A percentile compares a stretch with the other conserved stretches of the same genome.
Evolutionary conservation across 1,139 yeast species (phyloP).

Genomic region (Taphrina confusa): DNA sequence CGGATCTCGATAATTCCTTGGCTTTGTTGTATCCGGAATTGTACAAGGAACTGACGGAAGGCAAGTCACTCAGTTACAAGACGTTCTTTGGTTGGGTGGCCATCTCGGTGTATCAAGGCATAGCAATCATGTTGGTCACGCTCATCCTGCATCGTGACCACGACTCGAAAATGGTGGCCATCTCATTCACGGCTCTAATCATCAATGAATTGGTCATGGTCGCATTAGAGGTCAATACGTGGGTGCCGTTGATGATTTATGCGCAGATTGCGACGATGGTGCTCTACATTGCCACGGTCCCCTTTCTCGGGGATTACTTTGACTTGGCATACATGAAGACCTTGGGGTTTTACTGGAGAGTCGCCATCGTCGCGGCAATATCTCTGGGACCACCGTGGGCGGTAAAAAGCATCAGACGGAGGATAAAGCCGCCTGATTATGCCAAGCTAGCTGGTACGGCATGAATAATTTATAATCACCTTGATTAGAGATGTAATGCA

Average conservation of each 20-base stretch:
- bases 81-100: constrained; percentile 92
- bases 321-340: constrained; percentile 65
- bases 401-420: constrained; percentile 69
- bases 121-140: constrained; percentile 31
- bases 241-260: constrained; percentile 67
- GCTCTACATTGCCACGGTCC: constrained; percentile 71
- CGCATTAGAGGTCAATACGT: constrained; percentile 82
- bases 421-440: constrained; percentile 87
- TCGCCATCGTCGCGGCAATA: constrained; percentile 61
- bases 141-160: constrained; percentile 38
- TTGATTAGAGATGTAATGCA: too few species aligned
- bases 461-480: background rate
- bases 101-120: constrained; percentile 85
- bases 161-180: constrained; percentile 69
- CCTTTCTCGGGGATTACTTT: constrained; percentile 81
- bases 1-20: constrained; percentile 85
- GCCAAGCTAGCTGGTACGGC: constrained; percentile 45
- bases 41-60: constrained; percentile 86
- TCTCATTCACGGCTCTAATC: constrained; percentile 77
- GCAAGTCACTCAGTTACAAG: constrained; percentile 77
- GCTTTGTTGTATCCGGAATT: constrained; percentile 92
- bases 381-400: constrained; percentile 91
- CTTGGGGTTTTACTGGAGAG: constrained; percentile 68
- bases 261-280: constrained; percentile 71
- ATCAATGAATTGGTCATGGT: constrained; percentile 92